A percentile compares a stretch with the other conserved stretches of the same genome.
Conservation (phyloP, 2,329 filamentous ascomycete species). For the Verticillium klebahnii region DNA sequence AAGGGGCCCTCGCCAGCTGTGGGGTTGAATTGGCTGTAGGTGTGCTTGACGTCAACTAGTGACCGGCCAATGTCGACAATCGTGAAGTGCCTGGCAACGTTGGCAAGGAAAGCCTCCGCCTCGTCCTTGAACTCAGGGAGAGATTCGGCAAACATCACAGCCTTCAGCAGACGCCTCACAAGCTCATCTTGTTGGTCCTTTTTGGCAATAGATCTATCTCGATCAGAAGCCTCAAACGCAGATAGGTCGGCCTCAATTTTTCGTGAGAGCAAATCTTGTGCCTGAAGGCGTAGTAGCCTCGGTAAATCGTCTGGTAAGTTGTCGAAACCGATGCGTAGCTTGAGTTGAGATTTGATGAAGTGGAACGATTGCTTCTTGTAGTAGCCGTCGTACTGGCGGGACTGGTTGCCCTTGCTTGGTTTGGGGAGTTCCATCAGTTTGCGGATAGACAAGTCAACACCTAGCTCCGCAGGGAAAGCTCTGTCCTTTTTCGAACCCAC, state of each 20-base stretch:
- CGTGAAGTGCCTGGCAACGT: slow-evolving; percentile 85
- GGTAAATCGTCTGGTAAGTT: slow-evolving; percentile 85
- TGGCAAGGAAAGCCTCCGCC: slow-evolving; percentile 69
- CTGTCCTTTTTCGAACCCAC: slow-evolving; percentile 86
- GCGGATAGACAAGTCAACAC: slow-evolving; percentile 81
- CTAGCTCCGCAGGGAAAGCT: slow-evolving; percentile 80
- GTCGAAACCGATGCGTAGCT: slow-evolving; percentile 84
- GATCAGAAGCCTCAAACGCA: slow-evolving; percentile 69
- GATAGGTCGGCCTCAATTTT: slow-evolving; percentile 69
- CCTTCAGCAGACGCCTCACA: slow-evolving; percentile 83
- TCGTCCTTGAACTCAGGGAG: slow-evolving; percentile 75
- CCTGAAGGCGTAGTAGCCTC: slow-evolving; percentile 78
- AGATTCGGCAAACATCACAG: slow-evolving; percentile 79
- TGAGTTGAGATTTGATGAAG: slow-evolving; percentile 82
- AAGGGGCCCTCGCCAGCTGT: slow-evolving; percentile 82
- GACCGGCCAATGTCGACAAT: slow-evolving; percentile 84
- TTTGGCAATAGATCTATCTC: slow-evolving; percentile 79
- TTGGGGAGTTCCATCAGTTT: slow-evolving; percentile 81
- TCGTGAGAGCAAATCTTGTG: slow-evolving; percentile 72
- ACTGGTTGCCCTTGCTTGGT: slow-evolving; percentile 42
- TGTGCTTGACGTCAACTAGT: slow-evolving; percentile 75
- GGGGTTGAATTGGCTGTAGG: slow-evolving; percentile 75
- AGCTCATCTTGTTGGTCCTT: slow-evolving; percentile 78
- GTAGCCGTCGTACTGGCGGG: slow-evolving; percentile 67
- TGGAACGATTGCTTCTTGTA: slow-evolving; percentile 94